Percentiles rank a stretch among this genome's conserved stretches.
phyloP scores from a whole-genome alignment of 768 basidiomycete genomes.

The Suillus brevipes region DNA sequence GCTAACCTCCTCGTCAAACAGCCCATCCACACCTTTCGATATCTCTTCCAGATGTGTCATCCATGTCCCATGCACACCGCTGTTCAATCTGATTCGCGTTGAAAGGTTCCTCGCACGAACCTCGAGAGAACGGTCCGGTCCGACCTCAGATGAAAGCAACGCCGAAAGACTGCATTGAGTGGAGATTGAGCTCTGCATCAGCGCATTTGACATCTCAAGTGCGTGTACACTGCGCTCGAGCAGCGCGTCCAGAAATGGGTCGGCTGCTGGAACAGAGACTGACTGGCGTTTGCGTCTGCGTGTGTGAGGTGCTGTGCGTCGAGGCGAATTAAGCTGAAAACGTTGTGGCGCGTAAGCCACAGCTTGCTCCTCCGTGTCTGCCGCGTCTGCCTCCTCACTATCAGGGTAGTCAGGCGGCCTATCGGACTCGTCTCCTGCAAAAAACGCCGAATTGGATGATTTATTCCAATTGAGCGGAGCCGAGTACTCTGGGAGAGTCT shows the following conservation, averaged over 20 bases:
- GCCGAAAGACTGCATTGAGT: conserved; percentile 59
- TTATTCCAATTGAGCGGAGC: conserved; percentile 34
- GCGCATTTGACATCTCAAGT: conserved; percentile 79
- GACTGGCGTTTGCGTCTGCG: conserved; percentile 31
- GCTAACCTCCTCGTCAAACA: conserved; percentile 42
- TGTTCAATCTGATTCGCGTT: conserved; percentile 47
- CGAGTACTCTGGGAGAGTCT: conserved; percentile 61
- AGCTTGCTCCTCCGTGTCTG: conserved; percentile 52
- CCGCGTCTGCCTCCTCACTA: conserved; percentile 70
- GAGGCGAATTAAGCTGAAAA: conserved; percentile 36
- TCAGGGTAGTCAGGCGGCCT: conserved; percentile 75
- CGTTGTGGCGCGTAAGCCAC: conserved; percentile 24
- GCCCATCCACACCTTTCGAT: conserved; percentile 56
- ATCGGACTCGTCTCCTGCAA: conserved; percentile 45
- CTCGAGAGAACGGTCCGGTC: conserved; percentile 47
- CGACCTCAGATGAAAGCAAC: conserved; percentile 48
- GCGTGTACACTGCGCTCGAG: conserved; percentile 83
- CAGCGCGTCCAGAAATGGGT: conserved; percentile 72
- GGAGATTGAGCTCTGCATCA: conserved; percentile 74
- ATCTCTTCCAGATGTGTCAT: conserved; percentile 69
- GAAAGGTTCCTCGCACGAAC: conserved; percentile 53
- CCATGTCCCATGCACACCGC: conserved; percentile 55
- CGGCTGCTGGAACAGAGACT: conserved; percentile 29
- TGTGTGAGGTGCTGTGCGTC: conserved; percentile 25
- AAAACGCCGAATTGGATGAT: conserved; percentile 18